Conservation (phyloP, 441 rosid species). For the Cnidoscolus chayamansa region DNA sequence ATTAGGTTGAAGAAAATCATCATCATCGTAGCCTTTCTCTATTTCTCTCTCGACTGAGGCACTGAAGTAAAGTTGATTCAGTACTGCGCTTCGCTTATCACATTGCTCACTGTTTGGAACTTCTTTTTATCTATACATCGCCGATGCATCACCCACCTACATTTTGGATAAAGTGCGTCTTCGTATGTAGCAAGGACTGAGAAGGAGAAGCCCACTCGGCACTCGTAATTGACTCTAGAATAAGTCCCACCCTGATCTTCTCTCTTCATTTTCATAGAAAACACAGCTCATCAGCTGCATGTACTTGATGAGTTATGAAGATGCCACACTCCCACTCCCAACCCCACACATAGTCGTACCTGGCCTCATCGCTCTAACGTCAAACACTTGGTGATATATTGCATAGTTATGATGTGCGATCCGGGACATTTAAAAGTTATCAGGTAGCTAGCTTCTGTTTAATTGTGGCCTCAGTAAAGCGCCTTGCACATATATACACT, state of each 20-base stretch:
- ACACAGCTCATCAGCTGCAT: background rate
- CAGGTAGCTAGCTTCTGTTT: no score
- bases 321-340: no score
- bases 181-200: background rate
- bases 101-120: background rate
- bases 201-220: no score
- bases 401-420: no score
- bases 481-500: no score
- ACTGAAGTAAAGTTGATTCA: background rate
- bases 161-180: background rate
- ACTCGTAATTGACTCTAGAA: no score
- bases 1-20: slow-evolving; percentile 6
- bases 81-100: background rate
- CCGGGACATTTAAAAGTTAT: no score
- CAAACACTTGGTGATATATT: no score
- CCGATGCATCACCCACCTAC: background rate
- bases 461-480: no score
- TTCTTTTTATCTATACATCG: background rate
- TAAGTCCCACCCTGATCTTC: background rate
- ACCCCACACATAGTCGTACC: no score
- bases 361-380: no score
- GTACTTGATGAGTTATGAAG: no score
- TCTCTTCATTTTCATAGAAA: background rate
- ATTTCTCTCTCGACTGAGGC: background rate
- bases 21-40: background rate